Evolutionary conservation across 78 protist species (phyloP).

Genomic region (Ministeria vibrans): DNA sequence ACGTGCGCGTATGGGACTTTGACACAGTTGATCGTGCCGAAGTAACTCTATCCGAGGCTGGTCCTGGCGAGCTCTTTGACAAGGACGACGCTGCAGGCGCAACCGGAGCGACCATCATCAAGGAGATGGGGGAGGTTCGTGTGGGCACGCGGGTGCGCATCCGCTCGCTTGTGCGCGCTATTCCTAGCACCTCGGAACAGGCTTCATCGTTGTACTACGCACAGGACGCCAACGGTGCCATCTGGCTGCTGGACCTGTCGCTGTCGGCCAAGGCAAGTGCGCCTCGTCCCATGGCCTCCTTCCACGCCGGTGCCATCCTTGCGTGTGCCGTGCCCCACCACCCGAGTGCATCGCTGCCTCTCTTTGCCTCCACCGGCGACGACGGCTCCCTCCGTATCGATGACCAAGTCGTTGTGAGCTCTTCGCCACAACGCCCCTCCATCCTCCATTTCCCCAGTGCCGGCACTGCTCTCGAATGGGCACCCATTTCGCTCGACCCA

Average conservation of each 20-base stretch:
- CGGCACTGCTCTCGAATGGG: constrained; percentile 11
- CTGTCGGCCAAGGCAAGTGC: neutral
- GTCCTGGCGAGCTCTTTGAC: neutral
- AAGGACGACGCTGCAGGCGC: too few relatives aligned
- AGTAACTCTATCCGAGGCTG: too few relatives aligned
- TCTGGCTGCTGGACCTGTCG: constrained; percentile 15
- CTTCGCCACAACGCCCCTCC: too few relatives aligned
- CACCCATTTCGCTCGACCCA: constrained; percentile 12
- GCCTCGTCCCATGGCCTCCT: neutral
- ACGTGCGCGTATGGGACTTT: constrained; percentile 47
- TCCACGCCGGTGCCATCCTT: constrained; percentile 45
- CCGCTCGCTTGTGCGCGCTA: constrained; percentile 7
- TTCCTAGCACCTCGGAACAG: neutral
- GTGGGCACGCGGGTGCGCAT: constrained; percentile 17
- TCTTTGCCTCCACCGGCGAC: constrained; percentile 22
- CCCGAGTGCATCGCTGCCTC: constrained; percentile 19
- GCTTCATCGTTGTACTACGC: constrained; percentile 8
- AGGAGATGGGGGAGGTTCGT: neutral
- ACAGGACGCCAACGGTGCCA: constrained; percentile 28
- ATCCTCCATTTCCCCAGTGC: neutral
- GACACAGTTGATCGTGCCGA: constrained; percentile 48
- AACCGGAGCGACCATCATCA: too few relatives aligned
- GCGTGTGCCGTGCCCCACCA: constrained; percentile 26
- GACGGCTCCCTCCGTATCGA: constrained; percentile 58
- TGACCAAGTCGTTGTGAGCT: constrained; percentile 1